These are phyloP conservation scores for Orbilia oligospora DNA, from an alignment of 2,329 filamentous ascomycete genomes.

Conservation along the genomic window DNA sequence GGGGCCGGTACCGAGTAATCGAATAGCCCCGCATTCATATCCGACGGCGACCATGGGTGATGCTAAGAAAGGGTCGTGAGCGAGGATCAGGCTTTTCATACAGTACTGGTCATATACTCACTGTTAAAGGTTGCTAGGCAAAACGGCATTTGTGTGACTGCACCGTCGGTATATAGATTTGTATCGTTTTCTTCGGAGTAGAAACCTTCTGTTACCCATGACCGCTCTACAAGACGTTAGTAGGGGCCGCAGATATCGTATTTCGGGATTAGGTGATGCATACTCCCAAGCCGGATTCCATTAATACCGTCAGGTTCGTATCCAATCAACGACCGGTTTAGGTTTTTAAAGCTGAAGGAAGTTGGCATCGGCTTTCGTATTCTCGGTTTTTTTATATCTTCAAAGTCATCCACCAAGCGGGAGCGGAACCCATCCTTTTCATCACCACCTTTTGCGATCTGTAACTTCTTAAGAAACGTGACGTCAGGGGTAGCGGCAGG, in stretches of 20 bases:
- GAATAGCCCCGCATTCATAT: constrained; percentile 78
- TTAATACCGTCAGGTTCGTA: constrained; percentile 46
- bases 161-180: constrained; percentile 29
- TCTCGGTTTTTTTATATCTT: constrained; percentile 49
- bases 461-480: constrained; percentile 58
- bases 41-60: constrained; percentile 79
- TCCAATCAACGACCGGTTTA: constrained; percentile 43
- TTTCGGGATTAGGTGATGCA: not conserved
- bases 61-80: constrained; percentile 66
- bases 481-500: constrained; percentile 55
- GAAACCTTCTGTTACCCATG: constrained; percentile 53
- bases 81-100: no score
- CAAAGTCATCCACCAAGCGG: constrained; percentile 52
- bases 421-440: constrained; percentile 17
- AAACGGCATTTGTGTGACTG: constrained; percentile 46
- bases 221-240: constrained; percentile 33
- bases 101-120: not conserved
- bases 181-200: constrained; percentile 51
- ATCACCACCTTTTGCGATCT: constrained; percentile 36
- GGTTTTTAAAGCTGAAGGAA: constrained; percentile 52
- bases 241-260: not conserved
- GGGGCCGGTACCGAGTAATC: constrained; percentile 75
- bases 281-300: constrained; percentile 54
- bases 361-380: constrained; percentile 51
- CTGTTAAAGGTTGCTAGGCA: constrained; percentile 57